Conservation (phyloP, 495 filamentous ascomycete species). For the Aspergillus bertholletiae region DNA sequence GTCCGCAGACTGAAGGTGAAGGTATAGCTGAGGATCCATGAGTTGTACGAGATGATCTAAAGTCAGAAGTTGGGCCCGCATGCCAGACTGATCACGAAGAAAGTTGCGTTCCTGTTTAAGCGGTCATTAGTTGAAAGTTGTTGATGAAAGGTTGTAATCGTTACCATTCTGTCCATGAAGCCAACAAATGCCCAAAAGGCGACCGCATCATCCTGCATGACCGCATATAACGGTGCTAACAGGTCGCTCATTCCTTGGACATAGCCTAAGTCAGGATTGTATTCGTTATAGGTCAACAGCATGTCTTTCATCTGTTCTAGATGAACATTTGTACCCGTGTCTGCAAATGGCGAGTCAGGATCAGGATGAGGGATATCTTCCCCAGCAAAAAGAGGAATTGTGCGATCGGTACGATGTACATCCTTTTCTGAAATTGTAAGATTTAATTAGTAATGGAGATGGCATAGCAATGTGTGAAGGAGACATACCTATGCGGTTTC, state of each 20-base stretch:
- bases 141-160: neutral
- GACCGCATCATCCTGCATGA: conserved; percentile 93
- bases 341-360: conserved; percentile 90
- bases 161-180: conserved; percentile 92
- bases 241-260: conserved; percentile 99
- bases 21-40: conserved; percentile 91
- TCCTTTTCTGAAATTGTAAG: conserved; percentile 73
- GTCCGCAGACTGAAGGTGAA: conserved; percentile 84
- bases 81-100: conserved; percentile 90
- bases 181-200: conserved; percentile 96
- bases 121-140: conserved; percentile 1
- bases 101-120: conserved; percentile 78
- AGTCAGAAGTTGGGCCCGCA: conserved; percentile 85
- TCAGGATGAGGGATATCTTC: conserved; percentile 99
- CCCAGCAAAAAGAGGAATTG: conserved; percentile 86
- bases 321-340: conserved; percentile 90
- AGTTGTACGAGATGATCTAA: conserved; percentile 92
- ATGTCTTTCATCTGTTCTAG: conserved; percentile 99
- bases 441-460: neutral
- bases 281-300: conserved; percentile 97
- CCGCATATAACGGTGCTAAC: conserved; percentile 91
- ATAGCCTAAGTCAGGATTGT: conserved; percentile 88
- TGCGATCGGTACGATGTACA: conserved; percentile 93
- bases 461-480: neutral
- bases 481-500: conserved; percentile 79